These are phyloP conservation scores for Hebeloma cylindrosporum DNA, from an alignment of 768 basidiomycete species.

Conservation along the genomic window DNA sequence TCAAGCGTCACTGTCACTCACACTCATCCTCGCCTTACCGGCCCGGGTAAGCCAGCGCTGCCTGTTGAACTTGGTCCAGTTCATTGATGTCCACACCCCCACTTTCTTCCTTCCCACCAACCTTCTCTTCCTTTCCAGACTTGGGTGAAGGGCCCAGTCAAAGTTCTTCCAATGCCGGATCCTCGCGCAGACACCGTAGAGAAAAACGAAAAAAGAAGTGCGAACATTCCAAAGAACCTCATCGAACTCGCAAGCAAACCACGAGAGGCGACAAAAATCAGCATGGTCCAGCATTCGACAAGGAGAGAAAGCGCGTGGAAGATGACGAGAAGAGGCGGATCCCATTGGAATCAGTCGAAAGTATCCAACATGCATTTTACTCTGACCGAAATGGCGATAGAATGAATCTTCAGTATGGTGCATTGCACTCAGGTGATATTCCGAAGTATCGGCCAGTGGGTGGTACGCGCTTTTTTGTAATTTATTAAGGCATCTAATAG, in stretches of 20 bases:
- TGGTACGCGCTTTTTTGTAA: conserved; percentile 42
- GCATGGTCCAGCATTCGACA: conserved; percentile 26
- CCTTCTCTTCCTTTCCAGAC: conserved; percentile 72
- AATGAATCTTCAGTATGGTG: conserved; percentile 68
- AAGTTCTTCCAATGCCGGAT: conserved; percentile 9
- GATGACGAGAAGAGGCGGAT: conserved; percentile 5
- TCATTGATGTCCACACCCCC: conserved; percentile 40
- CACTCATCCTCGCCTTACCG: no score
- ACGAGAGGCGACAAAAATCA: conserved; percentile 24
- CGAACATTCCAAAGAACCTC: conserved; percentile 15
- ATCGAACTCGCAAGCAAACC: conserved; percentile 25
- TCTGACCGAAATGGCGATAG: conserved; percentile 68
- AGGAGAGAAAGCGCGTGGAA: conserved; percentile 25
- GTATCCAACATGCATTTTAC: conserved; percentile 45
- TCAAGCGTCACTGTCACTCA: no score
- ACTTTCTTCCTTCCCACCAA: conserved; percentile 62
- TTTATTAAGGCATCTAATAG: conserved; percentile 47
- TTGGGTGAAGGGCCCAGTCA: conserved; percentile 31
- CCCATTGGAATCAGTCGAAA: conserved; percentile 25
- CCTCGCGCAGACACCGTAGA: conserved; percentile 8
- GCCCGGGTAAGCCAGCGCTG: background rate
- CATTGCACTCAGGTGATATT: conserved; percentile 57
- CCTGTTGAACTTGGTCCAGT: background rate
- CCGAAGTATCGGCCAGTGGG: conserved; percentile 63
- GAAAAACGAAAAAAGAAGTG: conserved; percentile 25